Evolutionary conservation across 2,329 filamentous ascomycete genomes (phyloP).

Genomic region (Microcera coccophila): DNA sequence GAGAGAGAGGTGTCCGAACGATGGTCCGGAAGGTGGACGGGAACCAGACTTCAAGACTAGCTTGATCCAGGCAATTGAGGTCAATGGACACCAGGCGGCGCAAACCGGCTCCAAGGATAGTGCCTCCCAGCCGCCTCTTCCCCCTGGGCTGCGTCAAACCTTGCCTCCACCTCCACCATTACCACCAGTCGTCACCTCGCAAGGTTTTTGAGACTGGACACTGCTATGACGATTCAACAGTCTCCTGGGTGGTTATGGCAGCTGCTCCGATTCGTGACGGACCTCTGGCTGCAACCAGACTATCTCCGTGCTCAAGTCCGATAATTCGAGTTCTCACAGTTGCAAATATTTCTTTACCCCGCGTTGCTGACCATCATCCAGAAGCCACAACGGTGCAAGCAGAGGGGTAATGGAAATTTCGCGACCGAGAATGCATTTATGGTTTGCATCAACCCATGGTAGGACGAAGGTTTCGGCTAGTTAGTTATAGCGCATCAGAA

Average conservation of each 20-base stretch:
- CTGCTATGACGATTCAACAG: no score
- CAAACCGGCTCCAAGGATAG: neutral
- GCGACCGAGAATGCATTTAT: conserved; percentile 1
- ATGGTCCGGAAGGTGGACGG: conserved; percentile 2
- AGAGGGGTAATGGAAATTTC: neutral
- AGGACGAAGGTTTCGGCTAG: conserved; percentile 2
- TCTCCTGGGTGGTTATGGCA: no score
- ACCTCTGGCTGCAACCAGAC: no score
- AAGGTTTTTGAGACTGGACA: no score
- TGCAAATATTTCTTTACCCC: no score
- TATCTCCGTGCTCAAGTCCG: no score
- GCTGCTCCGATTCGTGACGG: no score
- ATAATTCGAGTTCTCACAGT: no score
- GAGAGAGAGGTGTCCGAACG: conserved; percentile 41
- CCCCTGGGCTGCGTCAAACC: neutral
- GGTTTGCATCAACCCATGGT: neutral
- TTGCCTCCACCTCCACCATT: neutral
- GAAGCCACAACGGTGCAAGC: neutral
- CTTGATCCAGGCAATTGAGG: neutral
- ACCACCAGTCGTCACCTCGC: neutral
- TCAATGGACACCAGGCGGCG: neutral
- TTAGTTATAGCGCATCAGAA: neutral
- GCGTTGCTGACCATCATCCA: no score
- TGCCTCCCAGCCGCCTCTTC: neutral
- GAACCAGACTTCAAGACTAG: neutral